Base-by-base conservation (phyloP, 192 early-diverging fungal genomes). In the Backusella liffmaniae region DNA sequence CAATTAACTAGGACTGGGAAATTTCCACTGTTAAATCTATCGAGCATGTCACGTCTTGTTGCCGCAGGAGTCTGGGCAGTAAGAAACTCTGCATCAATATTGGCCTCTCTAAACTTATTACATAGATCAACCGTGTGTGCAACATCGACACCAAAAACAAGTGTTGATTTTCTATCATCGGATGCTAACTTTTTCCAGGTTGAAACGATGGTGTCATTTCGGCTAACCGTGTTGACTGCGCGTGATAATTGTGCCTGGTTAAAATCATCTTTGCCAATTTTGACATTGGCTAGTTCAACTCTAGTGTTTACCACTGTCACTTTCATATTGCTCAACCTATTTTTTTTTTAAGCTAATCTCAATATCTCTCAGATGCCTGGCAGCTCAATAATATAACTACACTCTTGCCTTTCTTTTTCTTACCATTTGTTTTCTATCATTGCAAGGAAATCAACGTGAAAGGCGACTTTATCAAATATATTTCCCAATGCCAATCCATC, bases 91-190 rank as follows among this genome's bases (percentile, higher is more conserved):
- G 88, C 86, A 30, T 90, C 78, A 30, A 90, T 73, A n/a, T 86
- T 83, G 68, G 76, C 68, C 30, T 73, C 26, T 41, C 84, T 78
- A 73, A 97, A 97, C 0, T 74, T 67, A 23, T 80, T 69, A 3
- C 83, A 78, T 37, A 99, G 79, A 8, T 23, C 79, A 18, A 88
- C 68, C 7, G 94, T 88, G 78, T 99, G 97, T 8, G 74, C 82
- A 21, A 96, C 91, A 76, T 96, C 92, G 1, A 91, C 94, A 1
- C 94, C 96, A 86, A 99, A 99, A 1, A 97, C 92, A 18, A 99
- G 77, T 0, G 92, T 94, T 10, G 91, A 86, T 37, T 87, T 82
- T n/a, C 91, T 86, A 4, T 74, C 66, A 82, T 70, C 36, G 4
- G 73, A 66, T 6, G 90, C 91, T 74, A 88, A 79, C 66, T 83